Percentiles rank a stretch among this genome's conserved stretches.
phyloP scores from a whole-genome alignment of 495 filamentous ascomycete species.

The Aspergillus mulundensis region DNA sequence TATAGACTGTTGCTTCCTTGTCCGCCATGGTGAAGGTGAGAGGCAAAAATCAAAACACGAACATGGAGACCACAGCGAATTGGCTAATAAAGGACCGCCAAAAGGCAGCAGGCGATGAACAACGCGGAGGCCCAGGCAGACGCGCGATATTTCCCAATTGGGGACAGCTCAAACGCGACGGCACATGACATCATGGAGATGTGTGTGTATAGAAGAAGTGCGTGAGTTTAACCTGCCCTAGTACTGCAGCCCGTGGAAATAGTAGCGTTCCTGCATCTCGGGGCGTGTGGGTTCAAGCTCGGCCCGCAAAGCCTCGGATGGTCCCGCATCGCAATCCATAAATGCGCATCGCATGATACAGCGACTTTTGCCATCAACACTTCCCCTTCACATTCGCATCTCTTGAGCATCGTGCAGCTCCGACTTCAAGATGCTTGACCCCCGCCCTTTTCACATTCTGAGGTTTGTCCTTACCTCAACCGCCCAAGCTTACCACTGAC shows the following conservation, averaged over 20 bases:
- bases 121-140: slow-evolving; percentile 33
- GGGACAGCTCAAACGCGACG: slow-evolving; percentile 30
- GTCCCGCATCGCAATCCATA: background rate
- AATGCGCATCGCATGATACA: background rate
- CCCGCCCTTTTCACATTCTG: slow-evolving; percentile 72
- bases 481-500: slow-evolving; percentile 19
- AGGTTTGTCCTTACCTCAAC: slow-evolving; percentile 46
- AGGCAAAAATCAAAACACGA: background rate
- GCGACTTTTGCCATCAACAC: no score
- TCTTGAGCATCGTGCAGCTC: slow-evolving; percentile 30
- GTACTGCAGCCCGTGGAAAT: background rate
- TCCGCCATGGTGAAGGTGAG: slow-evolving; percentile 65
- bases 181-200: slow-evolving; percentile 43
- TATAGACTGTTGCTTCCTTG: slow-evolving; percentile 90
- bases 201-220: background rate
- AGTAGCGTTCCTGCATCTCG: background rate
- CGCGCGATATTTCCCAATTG: slow-evolving; percentile 45
- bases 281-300: slow-evolving; percentile 9
- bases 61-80: background rate
- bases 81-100: slow-evolving; percentile 12
- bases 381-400: slow-evolving; percentile 47
- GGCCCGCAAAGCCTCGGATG: slow-evolving; percentile 3
- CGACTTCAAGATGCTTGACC: slow-evolving; percentile 37
- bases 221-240: background rate
- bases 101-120: slow-evolving; percentile 14